Conservation (phyloP, 164 flowering plant species). For the Chimonanthus praecox region DNA sequence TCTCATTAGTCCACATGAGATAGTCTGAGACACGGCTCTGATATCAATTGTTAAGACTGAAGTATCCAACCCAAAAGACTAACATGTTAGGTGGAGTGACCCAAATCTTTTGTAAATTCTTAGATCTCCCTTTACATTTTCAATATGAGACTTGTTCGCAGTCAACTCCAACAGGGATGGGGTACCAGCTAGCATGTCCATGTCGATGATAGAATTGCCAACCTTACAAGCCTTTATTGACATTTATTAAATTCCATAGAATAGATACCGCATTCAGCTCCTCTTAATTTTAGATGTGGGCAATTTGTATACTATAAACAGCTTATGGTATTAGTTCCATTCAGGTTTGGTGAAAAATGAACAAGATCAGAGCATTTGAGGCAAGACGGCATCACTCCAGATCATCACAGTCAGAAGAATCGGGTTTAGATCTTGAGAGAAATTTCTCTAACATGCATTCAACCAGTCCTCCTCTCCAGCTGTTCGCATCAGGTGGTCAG, state of each 20-base stretch:
- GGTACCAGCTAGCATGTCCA: not conserved
- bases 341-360: conserved; percentile 52
- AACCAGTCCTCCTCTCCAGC: conserved; percentile 59
- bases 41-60: too few relatives aligned
- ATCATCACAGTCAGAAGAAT: conserved; percentile 78
- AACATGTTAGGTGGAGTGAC: too few relatives aligned
- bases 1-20: too few relatives aligned
- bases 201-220: not conserved
- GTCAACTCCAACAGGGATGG: too few relatives aligned
- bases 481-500: conserved; percentile 66
- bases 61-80: too few relatives aligned
- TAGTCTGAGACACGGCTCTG: too few relatives aligned
- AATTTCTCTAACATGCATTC: conserved; percentile 42
- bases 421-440: conserved; percentile 73
- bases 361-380: conserved; percentile 33
- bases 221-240: not conserved
- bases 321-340: conserved; percentile 10
- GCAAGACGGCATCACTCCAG: conserved; percentile 53
- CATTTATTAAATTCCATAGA: not conserved
- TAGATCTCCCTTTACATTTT: not conserved
- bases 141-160: not conserved
- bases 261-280: not conserved
- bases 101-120: not conserved
- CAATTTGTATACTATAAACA: not conserved
- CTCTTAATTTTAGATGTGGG: not conserved